Evolutionary conservation across 2,329 filamentous ascomycete species (phyloP), one percentile per base, ranked within the genome.

Genomic region (Arthrobotrys pseudoclavata): DNA sequence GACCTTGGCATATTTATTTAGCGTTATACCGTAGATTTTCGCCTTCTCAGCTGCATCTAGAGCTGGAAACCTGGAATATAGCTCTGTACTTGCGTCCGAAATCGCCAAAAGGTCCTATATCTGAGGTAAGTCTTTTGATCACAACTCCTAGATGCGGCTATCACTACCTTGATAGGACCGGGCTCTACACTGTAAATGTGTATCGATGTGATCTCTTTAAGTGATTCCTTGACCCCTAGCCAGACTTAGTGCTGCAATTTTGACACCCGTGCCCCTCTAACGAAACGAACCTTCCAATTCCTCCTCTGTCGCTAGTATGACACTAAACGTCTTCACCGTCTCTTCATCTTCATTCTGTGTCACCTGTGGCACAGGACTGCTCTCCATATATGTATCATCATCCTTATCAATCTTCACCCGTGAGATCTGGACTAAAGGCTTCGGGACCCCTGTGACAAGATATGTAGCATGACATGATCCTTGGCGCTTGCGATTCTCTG

Each of bases 401-500:
- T 93, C 88, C 64, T 92, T 91, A n/a, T 86, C 88, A n/a, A 48
- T 34, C 42, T 67, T 69, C 15, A 37, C 47, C n/a, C 40, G 52
- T 26, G 52, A 18, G 3, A 64, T 22, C 20, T 20, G 55, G 26
- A 68, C 18, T 24, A 50, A 24, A 18, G 69, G 68, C 50, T 80
- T 74, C 64, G 80, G 69, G 86, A 88, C 45, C 95, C 96, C 74
- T 62, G 90, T 91, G 53, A 99, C 83, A 60, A 97, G 86, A 84
- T 97, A 99, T n/a, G 94, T 97, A 52, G 95, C 96, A 84, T 96
- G 89, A n/a, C 97, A 86, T 26, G 89, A 91, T 22, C 89, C 88
- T 0, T 91, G 87, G 77, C 90, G 91, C 83, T 91, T 92, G 68
- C 86, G 87, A 83, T 94, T 97, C 83, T 97, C 92, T 70, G 87